Conservation (phyloP, 805 yeast genomes). For the Suhomyces vadensis region DNA sequence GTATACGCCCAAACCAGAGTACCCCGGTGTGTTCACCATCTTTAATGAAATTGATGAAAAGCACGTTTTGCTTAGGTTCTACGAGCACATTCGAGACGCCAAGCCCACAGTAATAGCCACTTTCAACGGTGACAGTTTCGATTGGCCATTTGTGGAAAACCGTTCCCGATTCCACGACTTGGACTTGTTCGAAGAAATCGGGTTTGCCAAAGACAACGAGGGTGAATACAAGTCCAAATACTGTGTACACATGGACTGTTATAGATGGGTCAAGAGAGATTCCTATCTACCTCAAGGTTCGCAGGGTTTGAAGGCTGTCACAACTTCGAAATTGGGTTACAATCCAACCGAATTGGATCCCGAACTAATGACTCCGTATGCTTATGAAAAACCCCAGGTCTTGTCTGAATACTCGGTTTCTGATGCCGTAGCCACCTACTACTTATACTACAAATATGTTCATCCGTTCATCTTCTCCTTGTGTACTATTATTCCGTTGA, state of each 20-base stretch:
- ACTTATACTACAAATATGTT: conserved; percentile 91
- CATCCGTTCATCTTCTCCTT: conserved; percentile 96
- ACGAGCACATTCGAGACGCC: conserved; percentile 85
- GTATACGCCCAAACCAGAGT: conserved; percentile 96
- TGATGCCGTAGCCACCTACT: conserved; percentile 98
- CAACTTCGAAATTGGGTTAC: conserved; percentile 92
- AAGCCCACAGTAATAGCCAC: conserved; percentile 97
- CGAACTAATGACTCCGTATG: conserved; percentile 97
- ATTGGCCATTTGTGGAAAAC: conserved; percentile 97
- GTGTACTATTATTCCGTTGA: conserved; percentile 91
- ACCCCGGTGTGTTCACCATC: conserved; percentile 83
- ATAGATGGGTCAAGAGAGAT: conserved; percentile 96
- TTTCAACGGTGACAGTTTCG: conserved; percentile 97
- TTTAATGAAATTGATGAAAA: conserved; percentile 89
- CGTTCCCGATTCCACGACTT: conserved; percentile 82
- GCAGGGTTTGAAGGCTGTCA: conserved; percentile 97
- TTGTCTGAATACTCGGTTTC: conserved; percentile 97
- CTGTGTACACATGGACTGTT: conserved; percentile 97
- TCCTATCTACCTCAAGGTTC: conserved; percentile 97
- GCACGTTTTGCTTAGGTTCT: conserved; percentile 70
- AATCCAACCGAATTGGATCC: conserved; percentile 97
- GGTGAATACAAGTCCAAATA: conserved; percentile 91
- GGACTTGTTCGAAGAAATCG: conserved; percentile 89
- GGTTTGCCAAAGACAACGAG: conserved; percentile 84
- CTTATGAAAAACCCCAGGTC: conserved; percentile 87